A percentile compares a stretch with the other conserved stretches of the same genome.
Conservation (phyloP, 2,329 filamentous ascomycete genomes). For the Bipolaris cookei region DNA sequence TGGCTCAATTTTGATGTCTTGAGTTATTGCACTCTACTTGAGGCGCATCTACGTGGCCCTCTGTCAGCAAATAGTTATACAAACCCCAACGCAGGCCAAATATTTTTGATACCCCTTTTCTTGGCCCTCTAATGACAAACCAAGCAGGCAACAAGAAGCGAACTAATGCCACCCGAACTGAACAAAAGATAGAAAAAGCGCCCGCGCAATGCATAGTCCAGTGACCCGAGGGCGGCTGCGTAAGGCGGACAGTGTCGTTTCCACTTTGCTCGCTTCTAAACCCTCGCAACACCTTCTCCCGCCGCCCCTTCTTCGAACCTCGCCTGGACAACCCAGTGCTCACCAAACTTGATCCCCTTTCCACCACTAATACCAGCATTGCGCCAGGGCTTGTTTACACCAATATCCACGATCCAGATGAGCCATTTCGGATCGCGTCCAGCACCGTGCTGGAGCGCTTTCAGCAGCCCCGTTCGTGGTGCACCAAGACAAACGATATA, state of each 20-base stretch:
- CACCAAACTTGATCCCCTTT: conserved; percentile 86
- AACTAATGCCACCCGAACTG: neutral
- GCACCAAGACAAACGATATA: conserved; percentile 86
- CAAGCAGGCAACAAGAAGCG: neutral
- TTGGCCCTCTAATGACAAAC: neutral
- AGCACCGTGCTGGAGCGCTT: conserved; percentile 70
- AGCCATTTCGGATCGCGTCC: conserved; percentile 68
- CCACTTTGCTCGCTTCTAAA: conserved; percentile 2
- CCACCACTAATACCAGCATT: conserved; percentile 81
- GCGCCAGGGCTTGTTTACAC: conserved; percentile 83
- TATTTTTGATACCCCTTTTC: neutral
- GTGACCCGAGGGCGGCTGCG: neutral
- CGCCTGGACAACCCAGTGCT: conserved; percentile 82
- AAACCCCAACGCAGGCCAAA: neutral
- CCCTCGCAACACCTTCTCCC: conserved; percentile 5
- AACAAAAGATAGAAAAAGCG: conserved; percentile 2
- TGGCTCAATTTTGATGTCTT: neutral
- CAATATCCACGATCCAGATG: conserved; percentile 84
- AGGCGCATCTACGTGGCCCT: neutral
- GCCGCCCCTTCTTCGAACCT: conserved; percentile 43
- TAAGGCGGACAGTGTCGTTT: neutral
- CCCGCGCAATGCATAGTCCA: conserved; percentile 16
- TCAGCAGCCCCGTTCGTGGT: conserved; percentile 82
- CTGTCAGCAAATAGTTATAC: neutral
- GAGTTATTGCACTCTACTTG: neutral